Base-by-base conservation (phyloP, 371 early-diverging fungal species). In the Mucor sp. region DNA sequence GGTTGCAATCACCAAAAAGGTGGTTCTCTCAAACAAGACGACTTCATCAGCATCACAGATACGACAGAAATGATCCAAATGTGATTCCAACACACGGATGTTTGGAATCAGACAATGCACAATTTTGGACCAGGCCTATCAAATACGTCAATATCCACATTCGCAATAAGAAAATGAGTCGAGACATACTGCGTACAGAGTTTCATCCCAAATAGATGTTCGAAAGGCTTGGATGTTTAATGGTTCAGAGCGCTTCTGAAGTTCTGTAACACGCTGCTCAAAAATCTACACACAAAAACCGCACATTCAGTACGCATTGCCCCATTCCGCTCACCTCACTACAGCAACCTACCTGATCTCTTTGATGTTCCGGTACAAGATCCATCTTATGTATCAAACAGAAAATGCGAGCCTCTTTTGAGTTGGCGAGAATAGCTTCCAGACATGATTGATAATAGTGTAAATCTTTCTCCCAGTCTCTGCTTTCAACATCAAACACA, bases 351-450 rank as follows among this genome's bases (percentile, higher is more conserved):
- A 92, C 91, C 72, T 79, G 78, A 53, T 91, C 92, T 56, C 94
- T 74, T 66, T 89, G 83, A 19, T 89, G 88, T 68, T 90, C 92
- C 62, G 86, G 92, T 19, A 97, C 90, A 66, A 97, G 83, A 85
- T 98, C 98, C 95, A 97, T 96, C 75, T 98, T 98, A 76, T 98
- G 98, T 56, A 98, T 90, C 62, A 98, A 81, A 68, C 95, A 94
- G 74, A 97, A 97, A 33, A 98, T 91, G 67, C 93, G 90, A 44
- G 97, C 97, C 65, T 96, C 95, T 69, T 88, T 88, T 14, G 95
- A 94, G 71, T 91, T 91, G 39, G 86, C 79, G 69, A 86, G 69
- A 63, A 98, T 91, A 25, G 94, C 93, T 58, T 94, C 91, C 59
- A 98, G 74, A 65, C 94, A 94, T n/a, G 90, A 88, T 71, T 95